Conservation (phyloP, 2,329 filamentous ascomycete species). For the Trichophyton rubrum region DNA sequence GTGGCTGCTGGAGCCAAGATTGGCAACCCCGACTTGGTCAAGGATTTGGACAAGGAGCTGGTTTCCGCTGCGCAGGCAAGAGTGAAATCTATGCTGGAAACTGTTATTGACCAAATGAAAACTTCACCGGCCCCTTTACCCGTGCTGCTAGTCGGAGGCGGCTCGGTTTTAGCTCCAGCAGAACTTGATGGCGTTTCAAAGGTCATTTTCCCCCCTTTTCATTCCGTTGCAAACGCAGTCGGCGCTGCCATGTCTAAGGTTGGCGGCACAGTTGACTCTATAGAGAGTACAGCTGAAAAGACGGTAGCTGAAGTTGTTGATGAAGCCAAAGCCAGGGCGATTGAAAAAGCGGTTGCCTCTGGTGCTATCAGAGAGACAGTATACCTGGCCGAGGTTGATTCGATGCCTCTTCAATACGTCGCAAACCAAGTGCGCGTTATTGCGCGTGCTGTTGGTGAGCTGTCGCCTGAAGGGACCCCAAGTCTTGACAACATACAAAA, state of each 20-base stretch:
- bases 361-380: constrained; percentile 37
- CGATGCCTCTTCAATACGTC: constrained; percentile 44
- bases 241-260: constrained; percentile 46
- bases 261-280: constrained; percentile 39
- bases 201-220: constrained; percentile 38
- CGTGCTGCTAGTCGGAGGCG: constrained; percentile 45
- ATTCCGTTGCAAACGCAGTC: constrained; percentile 46
- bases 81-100: constrained; percentile 38
- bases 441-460: constrained; percentile 48
- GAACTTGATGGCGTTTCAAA: constrained; percentile 38
- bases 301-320: constrained; percentile 12
- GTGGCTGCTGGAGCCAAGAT: constrained; percentile 16
- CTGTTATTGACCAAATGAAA: constrained; percentile 44
- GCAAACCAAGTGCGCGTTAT: constrained; percentile 39
- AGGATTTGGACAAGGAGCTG: constrained; percentile 11
- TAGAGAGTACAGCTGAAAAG: constrained; percentile 31
- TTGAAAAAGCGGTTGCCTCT: constrained; percentile 34
- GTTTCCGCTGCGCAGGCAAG: constrained; percentile 17
- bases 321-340: constrained; percentile 20
- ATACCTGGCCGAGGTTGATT: constrained; percentile 42
- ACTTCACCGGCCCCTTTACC: constrained; percentile 40
- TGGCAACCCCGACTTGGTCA: constrained; percentile 16
- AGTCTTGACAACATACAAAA: constrained; percentile 14
- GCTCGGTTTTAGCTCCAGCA: constrained; percentile 38
- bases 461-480: constrained; percentile 27